phyloP scores from a whole-genome alignment of 371 early-diverging fungal genomes.

The Mortierella sp. region DNA sequence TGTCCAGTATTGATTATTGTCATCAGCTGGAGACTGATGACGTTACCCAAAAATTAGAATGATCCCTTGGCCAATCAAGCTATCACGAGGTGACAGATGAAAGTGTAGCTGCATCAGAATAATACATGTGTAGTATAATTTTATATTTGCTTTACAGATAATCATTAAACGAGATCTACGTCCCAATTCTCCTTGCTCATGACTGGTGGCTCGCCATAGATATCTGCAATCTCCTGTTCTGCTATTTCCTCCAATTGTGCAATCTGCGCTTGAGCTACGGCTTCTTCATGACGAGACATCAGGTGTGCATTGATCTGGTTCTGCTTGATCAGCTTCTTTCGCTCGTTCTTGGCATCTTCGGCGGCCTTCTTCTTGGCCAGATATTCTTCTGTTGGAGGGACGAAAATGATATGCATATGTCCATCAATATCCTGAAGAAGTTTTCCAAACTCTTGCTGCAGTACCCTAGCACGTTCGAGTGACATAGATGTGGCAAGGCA shows the following conservation, averaged over 20 bases:
- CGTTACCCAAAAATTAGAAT: neutral
- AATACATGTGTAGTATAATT: neutral
- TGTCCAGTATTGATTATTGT: too few relatives aligned
- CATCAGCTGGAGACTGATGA: too few relatives aligned
- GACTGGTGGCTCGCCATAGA: constrained; percentile 50
- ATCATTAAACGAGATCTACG: constrained; percentile 36
- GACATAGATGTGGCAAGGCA: constrained; percentile 45
- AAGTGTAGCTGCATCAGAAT: too few relatives aligned
- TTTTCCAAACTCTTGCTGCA: constrained; percentile 40
- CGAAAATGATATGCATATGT: constrained; percentile 30
- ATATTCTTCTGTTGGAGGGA: constrained; percentile 47
- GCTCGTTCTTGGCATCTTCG: constrained; percentile 53
- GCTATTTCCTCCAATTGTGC: constrained; percentile 52
- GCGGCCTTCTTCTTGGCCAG: constrained; percentile 53
- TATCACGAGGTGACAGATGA: too few relatives aligned
- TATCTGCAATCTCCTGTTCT: constrained; percentile 53
- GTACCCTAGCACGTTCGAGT: constrained; percentile 42
- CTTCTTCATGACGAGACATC: constrained; percentile 56
- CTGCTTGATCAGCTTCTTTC: constrained; percentile 48
- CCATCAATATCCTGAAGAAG: constrained; percentile 34
- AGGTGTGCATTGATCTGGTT: constrained; percentile 37
- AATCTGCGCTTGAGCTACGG: constrained; percentile 49
- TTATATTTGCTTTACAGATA: neutral
- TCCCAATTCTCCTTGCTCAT: constrained; percentile 53
- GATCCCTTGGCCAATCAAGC: too few relatives aligned